These are phyloP conservation scores for Fraxinus pennsylvanica DNA, from an alignment of 257 asterid genomes.

Conservation along the genomic window DNA sequence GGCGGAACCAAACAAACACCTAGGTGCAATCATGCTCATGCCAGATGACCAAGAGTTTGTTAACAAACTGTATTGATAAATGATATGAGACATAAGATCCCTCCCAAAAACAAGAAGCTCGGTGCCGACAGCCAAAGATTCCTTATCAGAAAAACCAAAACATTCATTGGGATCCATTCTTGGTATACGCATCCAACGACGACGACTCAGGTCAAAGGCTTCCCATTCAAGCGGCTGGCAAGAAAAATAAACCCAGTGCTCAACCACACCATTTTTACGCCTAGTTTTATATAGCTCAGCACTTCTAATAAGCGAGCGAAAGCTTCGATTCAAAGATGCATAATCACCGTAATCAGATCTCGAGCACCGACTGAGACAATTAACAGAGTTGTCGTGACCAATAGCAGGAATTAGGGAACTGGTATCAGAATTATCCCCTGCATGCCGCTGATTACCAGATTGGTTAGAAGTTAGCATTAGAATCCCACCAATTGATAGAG, in stretches of 20 bases:
- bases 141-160: conserved; percentile 73
- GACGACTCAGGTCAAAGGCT: conserved; percentile 56
- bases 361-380: conserved; percentile 62
- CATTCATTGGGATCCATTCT: conserved; percentile 71
- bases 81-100: conserved; percentile 71
- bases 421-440: conserved; percentile 44
- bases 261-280: conserved; percentile 51
- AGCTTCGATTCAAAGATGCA: conserved; percentile 54
- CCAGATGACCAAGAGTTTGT: conserved; percentile 59
- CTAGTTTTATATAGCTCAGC: conserved; percentile 54
- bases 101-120: conserved; percentile 89
- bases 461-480: conserved; percentile 6
- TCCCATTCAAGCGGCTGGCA: conserved; percentile 68
- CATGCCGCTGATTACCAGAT: conserved; percentile 26
- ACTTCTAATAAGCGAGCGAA: conserved; percentile 54
- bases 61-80: conserved; percentile 73
- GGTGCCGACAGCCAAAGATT: conserved; percentile 91
- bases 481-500: conserved; percentile 38
- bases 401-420: conserved; percentile 50
- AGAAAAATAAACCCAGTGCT: conserved; percentile 71
- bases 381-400: conserved; percentile 56
- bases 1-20: conserved; percentile 82
- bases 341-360: conserved; percentile 57
- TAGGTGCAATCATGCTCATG: conserved; percentile 46
- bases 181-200: conserved; percentile 61